These are phyloP conservation scores for Tulasnella sp. DNA, from an alignment of 768 basidiomycete species.

Conservation along the genomic window DNA sequence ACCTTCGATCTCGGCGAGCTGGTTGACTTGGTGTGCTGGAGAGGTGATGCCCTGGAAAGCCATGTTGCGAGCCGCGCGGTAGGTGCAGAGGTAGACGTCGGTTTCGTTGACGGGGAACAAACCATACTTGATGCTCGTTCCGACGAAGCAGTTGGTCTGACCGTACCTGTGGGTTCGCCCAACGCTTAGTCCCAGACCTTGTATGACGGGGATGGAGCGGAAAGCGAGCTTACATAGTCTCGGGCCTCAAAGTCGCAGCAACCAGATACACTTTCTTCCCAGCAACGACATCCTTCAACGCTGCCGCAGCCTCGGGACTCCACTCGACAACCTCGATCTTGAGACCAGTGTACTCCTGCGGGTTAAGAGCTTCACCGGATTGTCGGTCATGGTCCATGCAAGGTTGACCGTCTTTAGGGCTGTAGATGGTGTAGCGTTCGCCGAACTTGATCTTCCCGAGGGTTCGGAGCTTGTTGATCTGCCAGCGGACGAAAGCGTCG, in stretches of 20 bases:
- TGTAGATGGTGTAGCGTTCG: slow-evolving; percentile 96
- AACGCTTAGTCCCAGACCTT: background rate
- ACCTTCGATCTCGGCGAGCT: slow-evolving; percentile 73
- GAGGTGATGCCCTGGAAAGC: slow-evolving; percentile 78
- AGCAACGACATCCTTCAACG: slow-evolving; percentile 59
- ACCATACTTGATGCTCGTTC: slow-evolving; percentile 82
- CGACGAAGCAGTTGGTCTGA: slow-evolving; percentile 97
- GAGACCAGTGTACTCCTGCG: slow-evolving; percentile 89
- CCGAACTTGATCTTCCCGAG: slow-evolving; percentile 96
- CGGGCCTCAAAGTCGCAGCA: slow-evolving; percentile 92
- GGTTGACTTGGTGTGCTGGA: slow-evolving; percentile 60
- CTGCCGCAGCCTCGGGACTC: slow-evolving; percentile 58
- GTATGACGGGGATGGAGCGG: too few species aligned
- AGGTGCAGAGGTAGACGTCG: slow-evolving; percentile 82
- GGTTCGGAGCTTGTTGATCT: slow-evolving; percentile 82
- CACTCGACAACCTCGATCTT: slow-evolving; percentile 91
- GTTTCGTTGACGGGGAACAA: slow-evolving; percentile 68
- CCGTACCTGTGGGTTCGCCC: slow-evolving; percentile 59
- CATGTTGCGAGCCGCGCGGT: slow-evolving; percentile 95
- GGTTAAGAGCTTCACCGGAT: slow-evolving; percentile 89
- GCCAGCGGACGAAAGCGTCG: slow-evolving; percentile 96
- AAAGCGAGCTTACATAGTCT: slow-evolving; percentile 82
- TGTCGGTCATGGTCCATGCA: slow-evolving; percentile 99
- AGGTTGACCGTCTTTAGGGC: slow-evolving; percentile 95
- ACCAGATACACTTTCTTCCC: slow-evolving; percentile 82